A percentile compares a stretch with the other conserved stretches of the same genome.
These are phyloP conservation scores for Chaetomium globosum DNA, from an alignment of 2,329 filamentous ascomycete species.

Conservation along the genomic window DNA sequence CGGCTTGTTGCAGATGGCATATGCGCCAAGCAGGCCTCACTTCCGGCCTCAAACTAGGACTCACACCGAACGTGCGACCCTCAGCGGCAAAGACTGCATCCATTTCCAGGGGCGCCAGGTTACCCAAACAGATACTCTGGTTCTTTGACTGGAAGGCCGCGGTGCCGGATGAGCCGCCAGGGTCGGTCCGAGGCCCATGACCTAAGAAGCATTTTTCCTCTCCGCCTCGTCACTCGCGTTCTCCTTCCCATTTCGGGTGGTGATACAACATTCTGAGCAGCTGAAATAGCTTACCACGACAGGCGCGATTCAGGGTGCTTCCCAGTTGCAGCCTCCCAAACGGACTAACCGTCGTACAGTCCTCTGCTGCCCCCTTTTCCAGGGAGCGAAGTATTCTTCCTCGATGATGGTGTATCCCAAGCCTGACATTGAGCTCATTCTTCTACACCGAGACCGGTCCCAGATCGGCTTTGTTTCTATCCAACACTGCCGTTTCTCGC, in stretches of 20 bases:
- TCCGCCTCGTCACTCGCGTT: not conserved
- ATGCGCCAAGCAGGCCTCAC: slow-evolving; percentile 16
- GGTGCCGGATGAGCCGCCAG: not conserved
- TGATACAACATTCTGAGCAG: slow-evolving; percentile 22
- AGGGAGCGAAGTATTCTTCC: not conserved
- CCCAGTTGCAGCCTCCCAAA: not conserved
- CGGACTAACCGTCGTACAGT: not conserved
- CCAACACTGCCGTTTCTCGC: slow-evolving; percentile 7
- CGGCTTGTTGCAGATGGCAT: slow-evolving; percentile 21
- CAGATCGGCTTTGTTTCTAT: slow-evolving; percentile 11
- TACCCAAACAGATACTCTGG: not conserved
- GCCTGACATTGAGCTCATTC: not conserved
- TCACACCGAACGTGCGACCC: not conserved
- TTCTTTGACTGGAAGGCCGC: not conserved
- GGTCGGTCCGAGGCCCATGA: not conserved
- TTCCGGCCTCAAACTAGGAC: slow-evolving; percentile 16
- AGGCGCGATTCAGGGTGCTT: not conserved
- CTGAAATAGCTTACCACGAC: slow-evolving; percentile 22
- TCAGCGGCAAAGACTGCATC: not conserved
- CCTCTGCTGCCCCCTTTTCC: not conserved
- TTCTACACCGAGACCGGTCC: not conserved
- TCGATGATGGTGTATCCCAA: not conserved
- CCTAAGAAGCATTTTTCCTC: not conserved
- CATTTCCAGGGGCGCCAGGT: not conserved
- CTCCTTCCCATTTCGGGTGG: slow-evolving; percentile 16